Percentiles rank a stretch among this genome's conserved stretches.
These are phyloP conservation scores for Colletotrichum cuscutae DNA, from an alignment of 2,329 filamentous ascomycete species.

Conservation along the genomic window DNA sequence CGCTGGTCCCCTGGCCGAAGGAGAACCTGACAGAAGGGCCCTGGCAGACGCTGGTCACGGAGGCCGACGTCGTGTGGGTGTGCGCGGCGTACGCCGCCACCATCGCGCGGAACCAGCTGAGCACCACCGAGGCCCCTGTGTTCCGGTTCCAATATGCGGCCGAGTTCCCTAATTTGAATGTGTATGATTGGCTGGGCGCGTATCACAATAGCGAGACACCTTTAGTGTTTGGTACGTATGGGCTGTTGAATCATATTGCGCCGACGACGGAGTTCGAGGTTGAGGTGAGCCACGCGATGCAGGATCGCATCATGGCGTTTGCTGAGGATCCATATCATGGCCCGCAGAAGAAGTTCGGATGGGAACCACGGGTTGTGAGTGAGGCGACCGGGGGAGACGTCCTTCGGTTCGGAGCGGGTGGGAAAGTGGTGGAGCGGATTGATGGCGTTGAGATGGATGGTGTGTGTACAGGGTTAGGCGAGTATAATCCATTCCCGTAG, in stretches of 20 bases:
- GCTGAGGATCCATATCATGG: conserved; percentile 40
- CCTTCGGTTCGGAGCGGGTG: conserved; percentile 30
- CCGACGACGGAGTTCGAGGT: conserved; percentile 40
- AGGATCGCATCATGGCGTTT: conserved; percentile 42
- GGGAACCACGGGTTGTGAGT: conserved; percentile 38
- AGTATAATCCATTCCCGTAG: conserved; percentile 33
- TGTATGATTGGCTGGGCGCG: conserved; percentile 51
- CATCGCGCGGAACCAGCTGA: conserved; percentile 39
- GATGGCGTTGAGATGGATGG: conserved; percentile 35
- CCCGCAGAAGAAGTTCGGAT: conserved; percentile 36
- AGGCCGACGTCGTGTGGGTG: conserved; percentile 36
- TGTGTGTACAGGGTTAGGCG: conserved; percentile 22
- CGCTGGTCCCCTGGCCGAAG: conserved; percentile 42
- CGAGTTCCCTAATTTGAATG: conserved; percentile 53
- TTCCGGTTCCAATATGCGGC: conserved; percentile 53
- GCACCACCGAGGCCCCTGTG: conserved; percentile 40
- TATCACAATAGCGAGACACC: conserved; percentile 52
- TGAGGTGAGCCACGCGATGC: conserved; percentile 40
- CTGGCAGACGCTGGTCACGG: conserved; percentile 33
- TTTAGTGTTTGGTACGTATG: conserved; percentile 51
- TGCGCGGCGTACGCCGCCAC: conserved; percentile 43
- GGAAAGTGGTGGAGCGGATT: conserved; percentile 36
- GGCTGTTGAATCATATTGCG: conserved; percentile 37
- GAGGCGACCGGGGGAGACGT: conserved; percentile 24
- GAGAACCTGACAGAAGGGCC: conserved; percentile 44